Base-by-base conservation (phyloP, 441 rosid species). In the Kokia cookei region DNA sequence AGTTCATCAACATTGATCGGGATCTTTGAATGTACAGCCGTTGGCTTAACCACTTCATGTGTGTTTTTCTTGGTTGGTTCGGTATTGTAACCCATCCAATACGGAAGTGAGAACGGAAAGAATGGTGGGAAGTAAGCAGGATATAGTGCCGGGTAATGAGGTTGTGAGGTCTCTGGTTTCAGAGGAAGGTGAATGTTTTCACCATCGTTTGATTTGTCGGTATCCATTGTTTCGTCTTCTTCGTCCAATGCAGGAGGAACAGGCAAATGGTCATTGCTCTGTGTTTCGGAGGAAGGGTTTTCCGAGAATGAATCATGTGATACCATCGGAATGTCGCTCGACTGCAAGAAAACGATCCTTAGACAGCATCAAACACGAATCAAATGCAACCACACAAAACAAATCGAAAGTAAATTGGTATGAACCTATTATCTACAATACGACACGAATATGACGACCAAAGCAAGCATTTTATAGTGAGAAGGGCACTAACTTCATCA, bases 171-270 rank as follows among this genome's bases (percentile, higher is more conserved):
- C 58, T 90, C 93, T 1, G 81, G 77, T 69, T 81, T 83, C 12
- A 85, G 72, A 71, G 84, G 87, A 7, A 65, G 71, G 40, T 89
- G 87, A 9, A 65, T 72, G 40, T 89, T 77, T 45, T 91, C 97
- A 59, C 84, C 88, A 0, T 78, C 85, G 8, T 90, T 90, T 22
- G 93, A 90, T 87, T 89, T 90, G 76, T 91, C 83, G 15, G 97
- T 90, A 78, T 94, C 96, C 99, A 93, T 94, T 19, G 99, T 91
- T 78, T 91, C 93, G 69, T 87, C 84, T 86, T 89, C 96, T 80
- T 90, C 96, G 22, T 91, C 93, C 83, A 90, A 67, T 51, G 89
- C 77, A 76, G 84, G 89, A 62, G 84, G 86, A 63, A 79, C 77
- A 50, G 84, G 87, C 76, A 83, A 74, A 19, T 75, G 73, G 71